Evolutionary conservation across 495 filamentous ascomycete genomes (phyloP).

Genomic region (Wilcoxina mikolae): DNA sequence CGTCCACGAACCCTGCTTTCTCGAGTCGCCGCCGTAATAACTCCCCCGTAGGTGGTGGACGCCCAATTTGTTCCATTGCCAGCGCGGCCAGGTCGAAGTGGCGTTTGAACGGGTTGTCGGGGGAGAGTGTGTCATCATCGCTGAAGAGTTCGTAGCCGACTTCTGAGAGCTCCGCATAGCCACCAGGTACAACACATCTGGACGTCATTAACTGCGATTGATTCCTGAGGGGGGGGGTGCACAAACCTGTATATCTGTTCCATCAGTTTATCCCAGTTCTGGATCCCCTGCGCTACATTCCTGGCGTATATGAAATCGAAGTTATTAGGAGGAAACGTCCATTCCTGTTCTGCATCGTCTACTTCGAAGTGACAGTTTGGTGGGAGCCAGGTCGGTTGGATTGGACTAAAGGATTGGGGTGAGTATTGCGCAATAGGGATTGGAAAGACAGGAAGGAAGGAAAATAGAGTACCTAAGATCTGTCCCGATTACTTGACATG

Average conservation of each 20-base stretch:
- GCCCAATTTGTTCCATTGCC: too few relatives aligned
- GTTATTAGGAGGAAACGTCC: slow-evolving; percentile 40
- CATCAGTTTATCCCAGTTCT: slow-evolving; percentile 39
- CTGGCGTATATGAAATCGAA: slow-evolving; percentile 50
- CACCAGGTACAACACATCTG: slow-evolving; percentile 44
- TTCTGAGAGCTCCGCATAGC: slow-evolving; percentile 43
- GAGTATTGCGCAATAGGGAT: neutral
- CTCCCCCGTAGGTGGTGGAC: neutral
- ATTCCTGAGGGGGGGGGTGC: neutral
- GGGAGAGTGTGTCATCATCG: slow-evolving; percentile 27
- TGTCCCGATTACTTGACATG: slow-evolving; percentile 33
- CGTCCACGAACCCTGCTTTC: slow-evolving; percentile 17
- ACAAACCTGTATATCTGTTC: slow-evolving; percentile 30
- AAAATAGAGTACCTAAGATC: slow-evolving; percentile 35
- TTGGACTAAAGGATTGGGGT: too few relatives aligned
- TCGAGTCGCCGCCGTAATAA: neutral
- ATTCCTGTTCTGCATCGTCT: slow-evolving; percentile 46
- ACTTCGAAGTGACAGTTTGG: slow-evolving; percentile 48
- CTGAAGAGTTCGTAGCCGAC: slow-evolving; percentile 25
- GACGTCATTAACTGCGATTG: neutral
- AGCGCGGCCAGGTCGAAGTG: neutral
- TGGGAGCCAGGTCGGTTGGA: slow-evolving; percentile 35
- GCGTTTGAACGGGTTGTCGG: neutral
- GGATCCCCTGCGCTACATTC: slow-evolving; percentile 42
- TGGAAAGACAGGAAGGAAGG: neutral